Percentiles rank a stretch among this genome's conserved stretches.
These are phyloP conservation scores for Dissoconium aciculare DNA, from an alignment of 2,329 filamentous ascomycete species.

Conservation along the genomic window DNA sequence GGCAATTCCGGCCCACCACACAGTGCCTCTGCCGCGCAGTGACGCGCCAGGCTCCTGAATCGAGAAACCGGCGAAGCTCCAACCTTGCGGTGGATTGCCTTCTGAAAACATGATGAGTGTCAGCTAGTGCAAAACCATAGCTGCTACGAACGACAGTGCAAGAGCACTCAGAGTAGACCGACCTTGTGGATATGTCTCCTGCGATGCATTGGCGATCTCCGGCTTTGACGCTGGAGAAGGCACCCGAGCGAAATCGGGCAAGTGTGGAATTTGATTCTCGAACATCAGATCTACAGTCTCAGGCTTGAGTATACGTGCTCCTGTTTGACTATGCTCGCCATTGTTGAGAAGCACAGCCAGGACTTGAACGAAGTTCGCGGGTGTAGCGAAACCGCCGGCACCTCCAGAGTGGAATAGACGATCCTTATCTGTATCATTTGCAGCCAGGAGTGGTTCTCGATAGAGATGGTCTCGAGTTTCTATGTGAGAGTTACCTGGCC, in stretches of 20 bases:
- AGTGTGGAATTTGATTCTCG: constrained; percentile 36
- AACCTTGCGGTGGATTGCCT: constrained; percentile 44
- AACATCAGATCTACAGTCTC: constrained; percentile 49
- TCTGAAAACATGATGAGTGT: too few relatives aligned
- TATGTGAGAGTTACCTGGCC: constrained; percentile 21
- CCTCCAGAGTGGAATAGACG: constrained; percentile 45
- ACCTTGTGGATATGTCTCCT: constrained; percentile 36
- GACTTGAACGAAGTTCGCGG: constrained; percentile 48
- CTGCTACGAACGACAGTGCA: too few relatives aligned
- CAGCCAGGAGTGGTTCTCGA: constrained; percentile 32
- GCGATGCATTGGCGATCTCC: constrained; percentile 23
- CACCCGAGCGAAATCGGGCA: constrained; percentile 23
- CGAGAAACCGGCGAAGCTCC: constrained; percentile 37
- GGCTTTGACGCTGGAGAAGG: constrained; percentile 22
- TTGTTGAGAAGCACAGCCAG: constrained; percentile 49
- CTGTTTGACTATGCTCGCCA: constrained; percentile 44
- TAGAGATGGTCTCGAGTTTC: constrained; percentile 37
- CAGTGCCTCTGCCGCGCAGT: constrained; percentile 22
- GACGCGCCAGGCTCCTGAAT: constrained; percentile 23
- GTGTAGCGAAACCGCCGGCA: constrained; percentile 44
- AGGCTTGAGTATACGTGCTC: constrained; percentile 38
- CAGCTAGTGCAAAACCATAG: too few relatives aligned
- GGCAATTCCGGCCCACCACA: constrained; percentile 24
- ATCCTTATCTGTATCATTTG: constrained; percentile 30
- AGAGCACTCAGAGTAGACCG: too few relatives aligned